Percentiles rank a stretch among this genome's conserved stretches.
phyloP scores from a whole-genome alignment of 106 monocot species.

The Dendrobium nobile region DNA sequence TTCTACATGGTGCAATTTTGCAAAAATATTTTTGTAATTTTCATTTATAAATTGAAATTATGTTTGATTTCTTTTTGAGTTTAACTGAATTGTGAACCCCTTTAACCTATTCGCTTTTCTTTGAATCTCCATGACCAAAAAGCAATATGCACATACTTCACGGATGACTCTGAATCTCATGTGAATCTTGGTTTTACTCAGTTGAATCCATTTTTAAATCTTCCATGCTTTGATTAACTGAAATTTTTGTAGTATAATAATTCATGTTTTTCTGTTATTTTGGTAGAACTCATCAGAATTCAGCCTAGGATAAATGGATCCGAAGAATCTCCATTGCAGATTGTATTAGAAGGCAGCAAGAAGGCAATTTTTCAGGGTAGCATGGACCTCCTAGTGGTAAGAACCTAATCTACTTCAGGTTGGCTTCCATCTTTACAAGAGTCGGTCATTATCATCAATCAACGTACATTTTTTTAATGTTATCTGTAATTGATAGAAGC shows the following conservation, averaged over 20 bases:
- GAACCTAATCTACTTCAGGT: background rate
- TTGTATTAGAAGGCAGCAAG: constrained; percentile 74
- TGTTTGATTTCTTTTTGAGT: too few relatives aligned
- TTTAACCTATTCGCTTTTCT: background rate
- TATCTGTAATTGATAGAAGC: background rate
- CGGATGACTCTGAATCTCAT: background rate
- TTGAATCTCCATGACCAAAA: background rate
- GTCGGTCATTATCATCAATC: background rate
- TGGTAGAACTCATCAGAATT: constrained; percentile 44
- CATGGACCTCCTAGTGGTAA: constrained; percentile 80
- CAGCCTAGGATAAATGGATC: constrained; percentile 26
- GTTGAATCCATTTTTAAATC: background rate
- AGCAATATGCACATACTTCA: background rate
- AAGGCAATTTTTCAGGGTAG: constrained; percentile 68
- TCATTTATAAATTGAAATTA: too few relatives aligned
- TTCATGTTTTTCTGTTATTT: constrained; percentile 1
- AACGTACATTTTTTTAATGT: background rate
- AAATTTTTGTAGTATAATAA: background rate
- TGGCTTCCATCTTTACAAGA: background rate
- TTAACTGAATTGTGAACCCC: too few relatives aligned
- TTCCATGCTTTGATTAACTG: background rate
- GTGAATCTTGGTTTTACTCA: background rate
- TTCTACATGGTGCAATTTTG: too few relatives aligned
- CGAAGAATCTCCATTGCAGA: constrained; percentile 52
- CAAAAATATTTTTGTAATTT: too few relatives aligned